Evolutionary conservation across 2,329 filamentous ascomycete species (phyloP).

Genomic region (Nigrospora osmanthi): DNA sequence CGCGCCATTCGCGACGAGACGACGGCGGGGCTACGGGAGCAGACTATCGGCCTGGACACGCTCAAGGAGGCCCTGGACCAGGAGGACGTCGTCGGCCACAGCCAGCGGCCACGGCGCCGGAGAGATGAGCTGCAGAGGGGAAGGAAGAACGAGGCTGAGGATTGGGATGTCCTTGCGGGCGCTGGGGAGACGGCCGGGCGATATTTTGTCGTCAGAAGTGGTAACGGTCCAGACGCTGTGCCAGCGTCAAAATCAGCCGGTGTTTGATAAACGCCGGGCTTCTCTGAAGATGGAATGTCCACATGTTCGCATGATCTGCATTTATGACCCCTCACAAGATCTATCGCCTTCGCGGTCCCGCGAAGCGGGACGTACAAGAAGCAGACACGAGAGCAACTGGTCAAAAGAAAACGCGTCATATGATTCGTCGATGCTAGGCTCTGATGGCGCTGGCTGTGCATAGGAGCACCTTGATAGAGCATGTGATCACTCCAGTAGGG

Average conservation of each 20-base stretch:
- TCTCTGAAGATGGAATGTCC: neutral
- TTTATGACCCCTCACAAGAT: too few relatives aligned
- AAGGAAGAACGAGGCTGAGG: constrained; percentile 21
- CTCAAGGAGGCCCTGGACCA: constrained; percentile 46
- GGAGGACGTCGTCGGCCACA: constrained; percentile 55
- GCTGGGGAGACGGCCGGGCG: constrained; percentile 60
- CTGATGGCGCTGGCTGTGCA: too few relatives aligned
- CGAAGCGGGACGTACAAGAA: too few relatives aligned
- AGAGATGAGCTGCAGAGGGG: constrained; percentile 1
- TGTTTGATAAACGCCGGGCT: neutral
- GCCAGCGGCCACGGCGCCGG: constrained; percentile 19
- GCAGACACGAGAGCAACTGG: neutral
- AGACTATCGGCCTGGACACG: constrained; percentile 50
- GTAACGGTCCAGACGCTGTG: constrained; percentile 19
- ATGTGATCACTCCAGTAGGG: too few relatives aligned
- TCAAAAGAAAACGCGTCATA: neutral
- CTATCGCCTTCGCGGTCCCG: too few relatives aligned
- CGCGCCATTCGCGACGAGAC: constrained; percentile 78
- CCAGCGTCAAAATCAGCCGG: neutral
- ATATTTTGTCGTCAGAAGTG: constrained; percentile 71
- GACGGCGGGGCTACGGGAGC: constrained; percentile 39
- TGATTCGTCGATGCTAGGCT: too few relatives aligned
- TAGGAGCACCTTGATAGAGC: too few relatives aligned
- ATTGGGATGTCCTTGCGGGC: constrained; percentile 63
- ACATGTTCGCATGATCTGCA: neutral